Percentiles rank a stretch among this genome's conserved stretches.
Evolutionary conservation across 1,284 basidiomycete species (phyloP).

Genomic region (Trichosporon sp.): DNA sequence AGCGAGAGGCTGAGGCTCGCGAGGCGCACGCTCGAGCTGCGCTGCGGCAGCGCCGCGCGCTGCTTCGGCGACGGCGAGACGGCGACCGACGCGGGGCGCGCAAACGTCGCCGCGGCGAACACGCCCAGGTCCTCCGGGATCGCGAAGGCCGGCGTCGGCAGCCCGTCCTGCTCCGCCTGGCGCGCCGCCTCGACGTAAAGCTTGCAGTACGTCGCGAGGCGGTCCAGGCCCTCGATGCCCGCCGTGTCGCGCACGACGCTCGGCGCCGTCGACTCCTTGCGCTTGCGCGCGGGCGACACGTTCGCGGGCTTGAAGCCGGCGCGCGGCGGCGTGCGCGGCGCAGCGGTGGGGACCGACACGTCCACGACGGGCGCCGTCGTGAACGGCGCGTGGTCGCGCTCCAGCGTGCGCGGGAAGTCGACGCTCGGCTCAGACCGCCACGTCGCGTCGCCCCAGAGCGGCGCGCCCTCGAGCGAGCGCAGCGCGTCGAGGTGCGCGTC

Average conservation of each 20-base stretch:
- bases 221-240: slow-evolving; percentile 39
- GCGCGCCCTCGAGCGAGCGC: slow-evolving; percentile 37
- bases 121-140: slow-evolving; percentile 38
- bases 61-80: slow-evolving; percentile 29
- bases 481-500: slow-evolving; percentile 35
- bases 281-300: slow-evolving; percentile 2
- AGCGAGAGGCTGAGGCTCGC: background rate
- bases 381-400: background rate
- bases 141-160: slow-evolving; percentile 32
- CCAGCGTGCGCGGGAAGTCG: too few species aligned
- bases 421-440: background rate
- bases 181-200: slow-evolving; percentile 46
- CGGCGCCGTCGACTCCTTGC: slow-evolving; percentile 20
- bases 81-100: slow-evolving; percentile 22
- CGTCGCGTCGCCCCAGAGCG: background rate
- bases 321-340: background rate
- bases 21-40: slow-evolving; percentile 15
- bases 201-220: slow-evolving; percentile 47
- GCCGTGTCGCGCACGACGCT: slow-evolving; percentile 19
- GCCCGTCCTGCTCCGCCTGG: slow-evolving; percentile 40
- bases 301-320: background rate
- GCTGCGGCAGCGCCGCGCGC: slow-evolving; percentile 18
- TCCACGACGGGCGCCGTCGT: slow-evolving; percentile 13
- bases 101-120: background rate
- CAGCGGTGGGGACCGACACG: slow-evolving; percentile 7